These are phyloP conservation scores for Penicillium robsamsonii DNA, from an alignment of 495 filamentous ascomycete species.

Conservation along the genomic window DNA sequence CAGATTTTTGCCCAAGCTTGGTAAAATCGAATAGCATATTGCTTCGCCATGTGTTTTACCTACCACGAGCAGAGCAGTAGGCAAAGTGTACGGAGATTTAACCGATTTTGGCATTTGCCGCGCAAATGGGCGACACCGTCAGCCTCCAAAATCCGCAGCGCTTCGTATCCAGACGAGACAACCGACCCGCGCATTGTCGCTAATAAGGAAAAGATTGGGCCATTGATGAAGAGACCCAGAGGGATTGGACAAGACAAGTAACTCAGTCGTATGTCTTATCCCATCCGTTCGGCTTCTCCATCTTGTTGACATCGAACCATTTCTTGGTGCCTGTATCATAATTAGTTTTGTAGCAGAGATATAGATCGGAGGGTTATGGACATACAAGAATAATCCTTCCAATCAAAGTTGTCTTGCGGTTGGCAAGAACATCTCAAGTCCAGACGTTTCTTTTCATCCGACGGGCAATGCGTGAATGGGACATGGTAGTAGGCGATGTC, in stretches of 20 bases:
- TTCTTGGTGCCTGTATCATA: conserved; percentile 63
- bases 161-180: conserved; percentile 21
- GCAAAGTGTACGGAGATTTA: background rate
- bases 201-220: conserved; percentile 22
- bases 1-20: background rate
- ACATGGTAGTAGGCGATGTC: conserved; percentile 98
- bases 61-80: background rate
- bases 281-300: conserved; percentile 79
- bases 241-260: conserved; percentile 20
- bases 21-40: background rate
- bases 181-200: conserved; percentile 24
- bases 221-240: conserved; percentile 19
- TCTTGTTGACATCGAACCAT: conserved; percentile 76
- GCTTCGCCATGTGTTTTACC: background rate
- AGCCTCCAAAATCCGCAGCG: conserved; percentile 12
- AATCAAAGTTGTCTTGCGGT: conserved; percentile 96
- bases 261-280: conserved; percentile 58
- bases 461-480: conserved; percentile 98
- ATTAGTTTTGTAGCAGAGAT: conserved; percentile 5
- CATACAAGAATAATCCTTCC: conserved; percentile 96
- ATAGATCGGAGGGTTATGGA: conserved; percentile 3
- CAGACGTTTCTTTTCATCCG: conserved; percentile 71
- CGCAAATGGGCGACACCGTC: conserved; percentile 12
- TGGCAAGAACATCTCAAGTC: conserved; percentile 92
- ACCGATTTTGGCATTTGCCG: conserved; percentile 10